These are phyloP conservation scores for Strobilomyces confusus DNA, from an alignment of 768 basidiomycete species.

Conservation along the genomic window DNA sequence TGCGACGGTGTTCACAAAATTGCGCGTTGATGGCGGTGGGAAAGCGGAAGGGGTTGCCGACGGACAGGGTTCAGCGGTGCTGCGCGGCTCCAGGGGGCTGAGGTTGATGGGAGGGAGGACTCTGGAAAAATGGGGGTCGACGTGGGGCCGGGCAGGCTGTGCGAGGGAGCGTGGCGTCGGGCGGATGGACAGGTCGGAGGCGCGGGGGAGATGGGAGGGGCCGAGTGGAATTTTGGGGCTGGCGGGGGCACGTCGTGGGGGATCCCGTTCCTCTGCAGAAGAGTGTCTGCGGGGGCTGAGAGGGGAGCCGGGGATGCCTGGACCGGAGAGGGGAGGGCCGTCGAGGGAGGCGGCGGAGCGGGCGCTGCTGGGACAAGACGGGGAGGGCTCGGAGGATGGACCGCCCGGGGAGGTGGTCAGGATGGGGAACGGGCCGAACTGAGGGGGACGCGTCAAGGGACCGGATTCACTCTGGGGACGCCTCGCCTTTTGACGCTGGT, in stretches of 20 bases:
- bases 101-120: slow-evolving; percentile 27
- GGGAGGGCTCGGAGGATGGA: slow-evolving; percentile 11
- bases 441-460: slow-evolving; percentile 51
- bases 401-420: slow-evolving; percentile 26
- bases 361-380: slow-evolving; percentile 11
- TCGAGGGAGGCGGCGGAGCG: slow-evolving; percentile 31
- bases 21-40: slow-evolving; percentile 25
- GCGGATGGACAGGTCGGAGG: slow-evolving; percentile 9
- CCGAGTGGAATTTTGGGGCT: slow-evolving; percentile 8
- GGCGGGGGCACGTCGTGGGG: slow-evolving; percentile 7
- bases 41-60: slow-evolving; percentile 19
- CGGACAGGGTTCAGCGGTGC: slow-evolving; percentile 14
- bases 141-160: slow-evolving; percentile 7
- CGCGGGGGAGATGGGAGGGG: slow-evolving; percentile 7
- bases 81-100: slow-evolving; percentile 15
- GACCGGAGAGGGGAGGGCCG: slow-evolving; percentile 45
- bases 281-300: slow-evolving; percentile 12
- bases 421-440: slow-evolving; percentile 60
- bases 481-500: slow-evolving; percentile 84
- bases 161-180: slow-evolving; percentile 6
- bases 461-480: slow-evolving; percentile 63
- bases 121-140: slow-evolving; percentile 25
- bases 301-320: slow-evolving; percentile 47
- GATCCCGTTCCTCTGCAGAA: slow-evolving; percentile 19
- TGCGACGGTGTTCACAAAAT: slow-evolving; percentile 12